Evolutionary conservation across 768 basidiomycete species (phyloP).

Genomic region (Leccinum rimulosum): DNA sequence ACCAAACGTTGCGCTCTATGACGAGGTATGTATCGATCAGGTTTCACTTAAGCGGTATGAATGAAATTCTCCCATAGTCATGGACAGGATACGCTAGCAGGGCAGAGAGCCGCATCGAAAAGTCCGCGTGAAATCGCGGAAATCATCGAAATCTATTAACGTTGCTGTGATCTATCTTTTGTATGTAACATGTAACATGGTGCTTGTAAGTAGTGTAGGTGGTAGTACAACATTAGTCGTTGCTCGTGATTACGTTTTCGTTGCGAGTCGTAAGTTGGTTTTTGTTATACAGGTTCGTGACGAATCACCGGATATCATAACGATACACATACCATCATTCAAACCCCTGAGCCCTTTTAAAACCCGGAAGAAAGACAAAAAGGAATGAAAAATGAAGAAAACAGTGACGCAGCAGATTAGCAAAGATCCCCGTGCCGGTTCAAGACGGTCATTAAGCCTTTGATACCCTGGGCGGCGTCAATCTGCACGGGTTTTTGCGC

Average conservation of each 20-base stretch:
- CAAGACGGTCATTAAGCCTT: constrained; percentile 37
- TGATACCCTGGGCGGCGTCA: constrained; percentile 34
- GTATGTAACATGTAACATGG: constrained; percentile 5
- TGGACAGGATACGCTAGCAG: constrained; percentile 94
- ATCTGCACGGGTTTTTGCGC: constrained; percentile 37
- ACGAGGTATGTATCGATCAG: constrained; percentile 65
- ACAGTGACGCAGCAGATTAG: constrained; percentile 9
- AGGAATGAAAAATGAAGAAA: constrained; percentile 1
- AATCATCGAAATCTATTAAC: constrained; percentile 7
- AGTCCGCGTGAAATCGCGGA: constrained; percentile 28
- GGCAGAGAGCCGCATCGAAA: constrained; percentile 69
- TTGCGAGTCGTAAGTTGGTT: constrained; percentile 11
- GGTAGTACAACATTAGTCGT: constrained; percentile 30
- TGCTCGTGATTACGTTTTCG: constrained; percentile 15
- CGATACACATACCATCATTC: constrained; percentile 22
- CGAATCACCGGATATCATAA: constrained; percentile 6
- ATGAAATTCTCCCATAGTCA: constrained; percentile 51
- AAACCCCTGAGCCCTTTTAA: constrained; percentile 11
- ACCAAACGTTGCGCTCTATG: constrained; percentile 72
- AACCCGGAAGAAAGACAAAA: constrained; percentile 10
- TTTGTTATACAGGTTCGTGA: constrained; percentile 17
- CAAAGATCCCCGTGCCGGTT: constrained; percentile 31
- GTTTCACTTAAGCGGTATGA: constrained; percentile 13
- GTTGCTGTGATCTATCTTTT: constrained; percentile 8
- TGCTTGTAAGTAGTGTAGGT: constrained; percentile 23